These are phyloP conservation scores for Pseudoperonospora humuli DNA, from an alignment of 352 stramenopile genomes.

Conservation along the genomic window DNA sequence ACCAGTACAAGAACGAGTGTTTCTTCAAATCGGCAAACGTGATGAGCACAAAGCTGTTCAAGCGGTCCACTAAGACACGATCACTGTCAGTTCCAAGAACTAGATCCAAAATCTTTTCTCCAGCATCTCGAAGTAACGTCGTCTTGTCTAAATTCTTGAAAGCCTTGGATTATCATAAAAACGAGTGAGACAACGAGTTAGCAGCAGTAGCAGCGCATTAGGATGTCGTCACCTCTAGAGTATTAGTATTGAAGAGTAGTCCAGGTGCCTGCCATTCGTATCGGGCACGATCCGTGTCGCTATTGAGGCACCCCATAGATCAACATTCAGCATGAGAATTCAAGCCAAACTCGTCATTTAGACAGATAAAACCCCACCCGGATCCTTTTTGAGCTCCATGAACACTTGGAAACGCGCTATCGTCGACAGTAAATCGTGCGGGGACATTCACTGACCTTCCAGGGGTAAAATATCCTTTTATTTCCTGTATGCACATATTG, in stretches of 20 bases:
- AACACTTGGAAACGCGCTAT: conserved; percentile 43
- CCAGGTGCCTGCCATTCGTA: conserved; percentile 77
- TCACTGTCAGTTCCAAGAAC: conserved; percentile 11
- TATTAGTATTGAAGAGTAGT: conserved; percentile 79
- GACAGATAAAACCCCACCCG: background rate
- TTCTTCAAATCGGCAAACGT: conserved; percentile 91
- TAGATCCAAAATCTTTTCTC: conserved; percentile 29
- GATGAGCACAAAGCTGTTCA: conserved; percentile 85
- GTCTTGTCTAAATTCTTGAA: conserved; percentile 85
- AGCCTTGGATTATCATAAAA: conserved; percentile 24
- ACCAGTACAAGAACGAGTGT: conserved; percentile 92
- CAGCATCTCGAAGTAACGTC: conserved; percentile 43
- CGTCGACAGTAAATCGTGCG: conserved; percentile 63
- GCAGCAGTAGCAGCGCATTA: background rate
- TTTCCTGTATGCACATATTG: conserved; percentile 20
- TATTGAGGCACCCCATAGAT: background rate
- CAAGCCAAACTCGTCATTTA: too few relatives aligned
- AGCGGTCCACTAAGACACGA: conserved; percentile 25
- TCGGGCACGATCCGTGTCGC: conserved; percentile 39
- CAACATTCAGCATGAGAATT: background rate
- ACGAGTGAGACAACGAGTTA: background rate
- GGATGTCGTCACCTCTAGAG: conserved; percentile 53
- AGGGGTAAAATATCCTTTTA: conserved; percentile 63
- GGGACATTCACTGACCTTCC: conserved; percentile 53
- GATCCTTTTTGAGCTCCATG: conserved; percentile 1